Evolutionary conservation across 768 basidiomycete genomes (phyloP).

Genomic region (Pholiota microspora): DNA sequence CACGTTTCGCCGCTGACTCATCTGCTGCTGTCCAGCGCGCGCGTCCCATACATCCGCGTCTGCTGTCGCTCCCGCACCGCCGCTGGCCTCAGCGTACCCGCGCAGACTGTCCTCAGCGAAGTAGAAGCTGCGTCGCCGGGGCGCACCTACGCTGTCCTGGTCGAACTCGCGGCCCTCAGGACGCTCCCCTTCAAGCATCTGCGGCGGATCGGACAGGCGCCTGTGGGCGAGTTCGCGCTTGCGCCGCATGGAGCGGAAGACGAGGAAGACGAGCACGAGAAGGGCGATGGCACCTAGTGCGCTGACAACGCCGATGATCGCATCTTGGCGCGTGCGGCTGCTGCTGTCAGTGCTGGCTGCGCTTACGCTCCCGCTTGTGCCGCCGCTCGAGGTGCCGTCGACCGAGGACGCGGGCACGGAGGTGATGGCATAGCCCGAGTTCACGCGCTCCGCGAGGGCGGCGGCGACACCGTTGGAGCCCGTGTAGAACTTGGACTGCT

Average conservation of each 20-base stretch:
- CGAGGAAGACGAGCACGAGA: slow-evolving; percentile 69
- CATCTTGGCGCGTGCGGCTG: slow-evolving; percentile 62
- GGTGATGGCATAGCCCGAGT: slow-evolving; percentile 61
- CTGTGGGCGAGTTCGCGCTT: slow-evolving; percentile 69
- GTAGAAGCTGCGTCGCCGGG: slow-evolving; percentile 77
- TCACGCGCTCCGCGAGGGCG: slow-evolving; percentile 65
- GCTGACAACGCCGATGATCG: slow-evolving; percentile 89
- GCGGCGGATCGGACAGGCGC: slow-evolving; percentile 61
- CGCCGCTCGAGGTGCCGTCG: slow-evolving; percentile 18
- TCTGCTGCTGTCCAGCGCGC: slow-evolving; percentile 18
- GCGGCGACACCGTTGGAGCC: slow-evolving; percentile 44
- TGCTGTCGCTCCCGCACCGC: slow-evolving; percentile 18
- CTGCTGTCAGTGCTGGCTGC: slow-evolving; percentile 30
- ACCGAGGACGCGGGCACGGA: slow-evolving; percentile 30
- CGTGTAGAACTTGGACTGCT: slow-evolving; percentile 64
- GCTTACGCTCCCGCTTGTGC: slow-evolving; percentile 14
- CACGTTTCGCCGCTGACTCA: slow-evolving; percentile 60
- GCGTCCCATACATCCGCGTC: slow-evolving; percentile 11
- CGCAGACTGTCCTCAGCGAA: slow-evolving; percentile 83
- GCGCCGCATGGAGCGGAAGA: slow-evolving; percentile 65
- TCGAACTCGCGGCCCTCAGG: slow-evolving; percentile 76
- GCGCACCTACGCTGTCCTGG: slow-evolving; percentile 70
- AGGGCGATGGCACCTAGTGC: slow-evolving; percentile 79
- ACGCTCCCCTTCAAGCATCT: slow-evolving; percentile 38
- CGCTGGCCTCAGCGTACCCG: slow-evolving; percentile 44